Percentiles rank a stretch among this genome's conserved stretches.
These are phyloP conservation scores for Arthroderma uncinatum DNA, from an alignment of 2,329 filamentous ascomycete genomes.

Conservation along the genomic window DNA sequence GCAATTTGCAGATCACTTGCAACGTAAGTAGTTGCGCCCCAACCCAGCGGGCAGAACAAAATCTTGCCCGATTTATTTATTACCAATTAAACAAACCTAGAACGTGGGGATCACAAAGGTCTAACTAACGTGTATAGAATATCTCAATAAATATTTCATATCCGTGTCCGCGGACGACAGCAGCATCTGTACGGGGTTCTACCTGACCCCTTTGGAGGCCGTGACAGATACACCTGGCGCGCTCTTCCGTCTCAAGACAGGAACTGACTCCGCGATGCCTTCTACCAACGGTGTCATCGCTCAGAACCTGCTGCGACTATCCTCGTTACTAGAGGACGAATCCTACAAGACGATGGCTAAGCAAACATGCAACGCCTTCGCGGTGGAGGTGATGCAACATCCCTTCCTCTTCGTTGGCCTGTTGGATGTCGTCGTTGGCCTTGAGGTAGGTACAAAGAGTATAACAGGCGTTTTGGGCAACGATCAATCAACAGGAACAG, in stretches of 20 bases:
- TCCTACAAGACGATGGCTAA: conserved; percentile 54
- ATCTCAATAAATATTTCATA: conserved; percentile 67
- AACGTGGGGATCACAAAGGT: not conserved
- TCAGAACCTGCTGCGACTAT: conserved; percentile 73
- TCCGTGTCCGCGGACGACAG: conserved; percentile 42
- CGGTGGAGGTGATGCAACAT: conserved; percentile 83
- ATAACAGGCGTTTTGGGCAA: conserved; percentile 45
- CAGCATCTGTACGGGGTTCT: conserved; percentile 31
- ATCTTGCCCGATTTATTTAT: not conserved
- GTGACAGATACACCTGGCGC: conserved; percentile 49
- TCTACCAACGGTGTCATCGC: conserved; percentile 83
- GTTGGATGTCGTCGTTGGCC: conserved; percentile 62
- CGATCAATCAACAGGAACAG: conserved; percentile 14
- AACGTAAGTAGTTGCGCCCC: too few relatives aligned
- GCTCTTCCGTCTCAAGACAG: conserved; percentile 82
- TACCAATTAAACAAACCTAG: not conserved
- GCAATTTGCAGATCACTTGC: conserved; percentile 69
- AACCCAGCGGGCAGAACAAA: too few relatives aligned
- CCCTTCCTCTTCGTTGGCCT: conserved; percentile 83
- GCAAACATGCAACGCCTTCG: conserved; percentile 72
- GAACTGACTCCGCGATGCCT: conserved; percentile 85
- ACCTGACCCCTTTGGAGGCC: conserved; percentile 34
- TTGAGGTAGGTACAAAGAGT: conserved; percentile 56
- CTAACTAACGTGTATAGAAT: conserved; percentile 38
- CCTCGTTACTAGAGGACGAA: conserved; percentile 55